phyloP scores from a whole-genome alignment of 2,329 filamentous ascomycete genomes.

The Penicillium nordicum region DNA sequence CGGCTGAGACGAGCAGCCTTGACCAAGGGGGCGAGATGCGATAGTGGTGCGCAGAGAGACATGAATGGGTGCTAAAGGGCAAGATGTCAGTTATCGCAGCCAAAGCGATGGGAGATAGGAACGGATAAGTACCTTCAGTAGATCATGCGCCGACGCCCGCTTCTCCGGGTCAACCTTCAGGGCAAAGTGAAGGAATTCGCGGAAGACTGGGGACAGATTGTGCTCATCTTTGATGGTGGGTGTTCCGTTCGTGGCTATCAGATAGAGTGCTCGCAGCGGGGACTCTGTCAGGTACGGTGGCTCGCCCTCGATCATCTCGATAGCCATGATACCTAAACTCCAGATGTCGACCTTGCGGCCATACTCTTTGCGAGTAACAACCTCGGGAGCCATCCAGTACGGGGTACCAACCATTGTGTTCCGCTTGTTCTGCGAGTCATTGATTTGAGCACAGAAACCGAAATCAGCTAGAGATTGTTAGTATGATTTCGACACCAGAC shows the following conservation, averaged over 20 bases:
- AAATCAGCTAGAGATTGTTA: constrained; percentile 70
- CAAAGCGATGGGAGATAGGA: neutral
- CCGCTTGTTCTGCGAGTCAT: constrained; percentile 92
- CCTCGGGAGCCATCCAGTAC: constrained; percentile 99
- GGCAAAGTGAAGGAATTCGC: constrained; percentile 87
- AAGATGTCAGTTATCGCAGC: constrained; percentile 17
- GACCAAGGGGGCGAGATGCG: constrained; percentile 80
- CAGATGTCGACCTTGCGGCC: constrained; percentile 98
- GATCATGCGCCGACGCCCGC: constrained; percentile 88
- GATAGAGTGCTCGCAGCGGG: constrained; percentile 83
- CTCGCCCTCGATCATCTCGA: constrained; percentile 99
- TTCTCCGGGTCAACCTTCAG: constrained; percentile 97
- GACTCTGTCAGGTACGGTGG: constrained; percentile 95
- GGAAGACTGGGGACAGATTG: constrained; percentile 74
- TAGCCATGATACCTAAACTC: constrained; percentile 98
- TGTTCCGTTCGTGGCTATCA: constrained; percentile 96
- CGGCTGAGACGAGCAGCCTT: constrained; percentile 79
- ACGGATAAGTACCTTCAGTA: constrained; percentile 66
- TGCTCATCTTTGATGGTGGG: constrained; percentile 92
- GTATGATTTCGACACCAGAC: neutral
- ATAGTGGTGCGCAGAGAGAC: constrained; percentile 68
- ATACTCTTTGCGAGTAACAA: constrained; percentile 96
- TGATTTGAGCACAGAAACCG: constrained; percentile 97
- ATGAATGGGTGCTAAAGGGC: constrained; percentile 70
- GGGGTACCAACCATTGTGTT: constrained; percentile 99